Percentiles rank a stretch among this genome's conserved stretches.
These are phyloP conservation scores for Aspergillus transmontanensis DNA, from an alignment of 2,329 filamentous ascomycete genomes.

Conservation along the genomic window DNA sequence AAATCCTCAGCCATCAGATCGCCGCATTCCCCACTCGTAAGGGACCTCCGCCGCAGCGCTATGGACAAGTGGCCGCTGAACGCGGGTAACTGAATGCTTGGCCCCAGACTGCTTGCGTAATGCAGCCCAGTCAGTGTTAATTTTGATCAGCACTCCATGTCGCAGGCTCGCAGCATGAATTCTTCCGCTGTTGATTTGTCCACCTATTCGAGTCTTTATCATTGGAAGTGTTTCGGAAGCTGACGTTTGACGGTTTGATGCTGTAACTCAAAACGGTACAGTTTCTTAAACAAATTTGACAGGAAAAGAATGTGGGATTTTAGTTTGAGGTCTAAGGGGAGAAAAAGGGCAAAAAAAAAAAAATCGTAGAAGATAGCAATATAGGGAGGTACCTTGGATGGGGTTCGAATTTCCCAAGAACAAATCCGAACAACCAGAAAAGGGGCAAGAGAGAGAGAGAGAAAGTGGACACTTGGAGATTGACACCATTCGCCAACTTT, in stretches of 20 bases:
- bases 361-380: neutral
- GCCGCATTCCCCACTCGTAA: slow-evolving; percentile 41
- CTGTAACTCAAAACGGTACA: neutral
- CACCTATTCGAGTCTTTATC: neutral
- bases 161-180: neutral
- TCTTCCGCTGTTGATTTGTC: slow-evolving; percentile 2
- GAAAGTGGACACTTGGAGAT: slow-evolving; percentile 19
- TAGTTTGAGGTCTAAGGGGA: neutral
- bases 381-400: neutral
- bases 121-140: slow-evolving; percentile 31
- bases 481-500: slow-evolving; percentile 17
- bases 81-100: slow-evolving; percentile 33
- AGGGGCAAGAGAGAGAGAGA: slow-evolving; percentile 17
- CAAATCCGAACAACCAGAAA: slow-evolving; percentile 15
- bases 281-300: neutral
- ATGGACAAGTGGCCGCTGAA: slow-evolving; percentile 35
- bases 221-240: neutral
- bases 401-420: neutral
- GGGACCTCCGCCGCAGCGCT: slow-evolving; percentile 34
- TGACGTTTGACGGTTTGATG: neutral
- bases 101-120: slow-evolving; percentile 41
- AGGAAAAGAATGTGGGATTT: neutral
- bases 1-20: slow-evolving; percentile 34
- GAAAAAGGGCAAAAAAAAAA: neutral
- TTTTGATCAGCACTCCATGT: slow-evolving; percentile 35